A percentile compares a stretch with the other conserved stretches of the same genome.
Evolutionary conservation across 306 rosid genomes (phyloP).

Genomic region (Senna tora): DNA sequence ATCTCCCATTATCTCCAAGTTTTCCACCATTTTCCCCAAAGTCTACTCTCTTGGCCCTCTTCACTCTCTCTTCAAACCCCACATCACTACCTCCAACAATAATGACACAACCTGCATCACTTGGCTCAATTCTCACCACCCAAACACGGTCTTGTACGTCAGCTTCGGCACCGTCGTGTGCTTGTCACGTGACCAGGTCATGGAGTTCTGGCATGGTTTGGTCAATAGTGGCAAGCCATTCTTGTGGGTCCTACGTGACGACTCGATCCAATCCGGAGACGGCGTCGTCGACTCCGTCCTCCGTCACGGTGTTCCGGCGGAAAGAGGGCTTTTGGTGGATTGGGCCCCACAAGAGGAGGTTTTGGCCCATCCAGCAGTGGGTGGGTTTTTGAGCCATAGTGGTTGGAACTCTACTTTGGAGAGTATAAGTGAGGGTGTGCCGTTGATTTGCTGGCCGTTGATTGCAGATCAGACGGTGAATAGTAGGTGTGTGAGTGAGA

Average conservation of each 20-base stretch:
- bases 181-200: not conserved
- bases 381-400: conserved; percentile 46
- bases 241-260: conserved; percentile 25
- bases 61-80: conserved; percentile 3
- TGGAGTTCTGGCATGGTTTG: conserved; percentile 39
- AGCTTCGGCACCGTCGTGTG: conserved; percentile 34
- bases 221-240: conserved; percentile 29
- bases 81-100: not conserved
- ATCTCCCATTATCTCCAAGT: conserved; percentile 27
- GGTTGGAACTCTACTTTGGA: conserved; percentile 54
- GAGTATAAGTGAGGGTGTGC: conserved; percentile 40
- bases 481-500: conserved; percentile 43
- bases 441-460: conserved; percentile 48
- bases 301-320: not conserved
- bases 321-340: conserved; percentile 41
- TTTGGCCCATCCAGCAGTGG: conserved; percentile 41
- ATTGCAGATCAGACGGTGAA: conserved; percentile 33
- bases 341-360: conserved; percentile 53
- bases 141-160: conserved; percentile 35
- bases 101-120: conserved; percentile 37
- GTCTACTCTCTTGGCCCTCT: conserved; percentile 35
- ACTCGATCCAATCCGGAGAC: not conserved
- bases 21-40: conserved; percentile 29
- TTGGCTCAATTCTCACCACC: conserved; percentile 31
- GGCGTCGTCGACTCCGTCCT: not conserved